These are phyloP conservation scores for Arachis stenosperma DNA, from an alignment of 306 rosid genomes.

Conservation along the genomic window DNA sequence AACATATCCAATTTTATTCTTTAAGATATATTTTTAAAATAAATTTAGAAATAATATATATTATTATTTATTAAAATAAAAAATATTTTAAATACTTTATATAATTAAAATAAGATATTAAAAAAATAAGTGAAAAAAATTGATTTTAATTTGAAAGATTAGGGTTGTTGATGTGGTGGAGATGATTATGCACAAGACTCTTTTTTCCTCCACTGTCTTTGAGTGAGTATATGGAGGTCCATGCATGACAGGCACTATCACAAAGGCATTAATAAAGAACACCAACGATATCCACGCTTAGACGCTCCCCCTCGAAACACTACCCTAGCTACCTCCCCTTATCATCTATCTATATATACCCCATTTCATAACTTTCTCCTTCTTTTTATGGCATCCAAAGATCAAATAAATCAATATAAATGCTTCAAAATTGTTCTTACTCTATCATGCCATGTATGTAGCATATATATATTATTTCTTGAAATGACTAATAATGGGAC, in stretches of 20 bases:
- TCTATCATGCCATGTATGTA: neutral
- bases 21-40: too few species aligned
- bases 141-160: too few species aligned
- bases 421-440: too few species aligned
- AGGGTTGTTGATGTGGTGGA: too few species aligned
- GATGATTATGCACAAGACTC: slow-evolving; percentile 49
- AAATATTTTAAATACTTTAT: too few species aligned
- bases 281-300: slow-evolving; percentile 50
- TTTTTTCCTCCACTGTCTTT: slow-evolving; percentile 66
- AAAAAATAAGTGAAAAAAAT: too few species aligned
- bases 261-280: slow-evolving; percentile 47
- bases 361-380: slow-evolving; percentile 44
- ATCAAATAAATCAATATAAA: too few species aligned
- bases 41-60: too few species aligned
- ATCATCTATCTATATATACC: too few species aligned
- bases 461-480: neutral
- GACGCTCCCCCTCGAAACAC: slow-evolving; percentile 68
- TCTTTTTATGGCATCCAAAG: slow-evolving; percentile 73
- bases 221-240: slow-evolving; percentile 48
- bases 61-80: too few species aligned
- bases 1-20: too few species aligned
- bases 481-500: neutral
- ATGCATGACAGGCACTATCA: slow-evolving; percentile 60
- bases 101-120: too few species aligned
- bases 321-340: slow-evolving; percentile 27